A percentile compares a stretch with the other conserved stretches of the same genome.
Evolutionary conservation across 352 stramenopile species (phyloP).

Genomic region (Globisporangium irregulare): DNA sequence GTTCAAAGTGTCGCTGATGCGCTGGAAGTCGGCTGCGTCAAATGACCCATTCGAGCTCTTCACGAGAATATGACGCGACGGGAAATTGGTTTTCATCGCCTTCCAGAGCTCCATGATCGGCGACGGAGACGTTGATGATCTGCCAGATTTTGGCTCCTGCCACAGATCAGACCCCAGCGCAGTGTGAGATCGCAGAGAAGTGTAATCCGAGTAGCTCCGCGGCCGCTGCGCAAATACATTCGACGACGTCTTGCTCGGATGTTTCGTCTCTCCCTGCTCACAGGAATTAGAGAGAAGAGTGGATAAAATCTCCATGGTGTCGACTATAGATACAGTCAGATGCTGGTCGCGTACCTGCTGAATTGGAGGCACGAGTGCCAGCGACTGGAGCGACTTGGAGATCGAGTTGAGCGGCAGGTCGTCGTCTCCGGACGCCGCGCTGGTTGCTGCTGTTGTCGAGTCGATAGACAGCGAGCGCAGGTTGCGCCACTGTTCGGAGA

Average conservation of each 20-base stretch:
- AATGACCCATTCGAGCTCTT: constrained; percentile 36
- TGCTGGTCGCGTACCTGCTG: constrained; percentile 11
- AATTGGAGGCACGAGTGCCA: constrained; percentile 30
- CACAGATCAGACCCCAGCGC: constrained; percentile 23
- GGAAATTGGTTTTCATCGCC: constrained; percentile 51
- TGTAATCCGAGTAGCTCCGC: constrained; percentile 73
- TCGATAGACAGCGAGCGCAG: constrained; percentile 43
- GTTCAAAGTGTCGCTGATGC: constrained; percentile 46
- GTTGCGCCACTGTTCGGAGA: constrained; percentile 25
- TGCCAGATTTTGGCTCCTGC: neutral
- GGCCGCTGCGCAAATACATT: constrained; percentile 27
- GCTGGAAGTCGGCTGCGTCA: constrained; percentile 35
- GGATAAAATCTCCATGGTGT: neutral
- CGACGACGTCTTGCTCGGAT: neutral
- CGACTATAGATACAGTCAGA: neutral
- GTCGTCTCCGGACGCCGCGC: constrained; percentile 12
- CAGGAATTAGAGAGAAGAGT: neutral
- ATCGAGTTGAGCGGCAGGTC: constrained; percentile 38
- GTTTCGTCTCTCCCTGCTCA: constrained; percentile 1
- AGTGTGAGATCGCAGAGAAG: constrained; percentile 28
- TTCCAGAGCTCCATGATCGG: constrained; percentile 42
- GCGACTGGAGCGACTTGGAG: constrained; percentile 43
- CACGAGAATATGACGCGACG: constrained; percentile 68
- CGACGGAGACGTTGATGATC: neutral
- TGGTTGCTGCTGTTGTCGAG: constrained; percentile 21